Evolutionary conservation across 805 yeast genomes (phyloP).

Genomic region (Wickerhamomyces chambardii): DNA sequence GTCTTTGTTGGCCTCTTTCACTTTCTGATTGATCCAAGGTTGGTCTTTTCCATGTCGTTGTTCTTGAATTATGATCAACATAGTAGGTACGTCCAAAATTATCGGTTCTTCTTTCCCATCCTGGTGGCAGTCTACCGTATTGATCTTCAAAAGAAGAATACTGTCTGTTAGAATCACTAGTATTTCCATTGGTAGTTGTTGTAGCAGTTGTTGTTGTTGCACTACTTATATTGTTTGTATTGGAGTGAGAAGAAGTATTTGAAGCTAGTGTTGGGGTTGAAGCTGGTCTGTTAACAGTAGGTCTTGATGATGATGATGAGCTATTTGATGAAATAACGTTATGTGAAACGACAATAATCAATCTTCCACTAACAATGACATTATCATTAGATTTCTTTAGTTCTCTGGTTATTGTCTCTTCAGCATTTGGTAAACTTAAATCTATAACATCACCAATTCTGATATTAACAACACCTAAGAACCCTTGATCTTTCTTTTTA

Average conservation of each 20-base stretch:
- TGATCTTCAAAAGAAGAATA: slow-evolving; percentile 96
- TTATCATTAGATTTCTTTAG: slow-evolving; percentile 88
- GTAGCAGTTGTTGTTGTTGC: slow-evolving; percentile 15
- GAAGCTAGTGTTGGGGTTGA: slow-evolving; percentile 3
- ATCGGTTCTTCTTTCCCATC: slow-evolving; percentile 99
- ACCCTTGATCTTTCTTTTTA: slow-evolving; percentile 97
- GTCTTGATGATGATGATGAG: slow-evolving; percentile 15
- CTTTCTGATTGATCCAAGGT: slow-evolving; percentile 71
- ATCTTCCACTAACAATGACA: slow-evolving; percentile 86
- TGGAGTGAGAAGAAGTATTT: slow-evolving; percentile 2
- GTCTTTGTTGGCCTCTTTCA: slow-evolving; percentile 50
- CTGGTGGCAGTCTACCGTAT: slow-evolving; percentile 92
- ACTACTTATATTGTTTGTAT: too few relatives aligned
- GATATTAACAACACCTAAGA: slow-evolving; percentile 90
- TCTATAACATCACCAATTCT: slow-evolving; percentile 86
- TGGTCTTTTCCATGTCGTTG: slow-evolving; percentile 99
- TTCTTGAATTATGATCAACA: slow-evolving; percentile 95
- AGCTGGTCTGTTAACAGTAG: slow-evolving; percentile 16
- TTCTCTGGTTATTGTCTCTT: slow-evolving; percentile 89
- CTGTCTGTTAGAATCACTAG: slow-evolving; percentile 36
- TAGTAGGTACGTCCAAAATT: slow-evolving; percentile 96
- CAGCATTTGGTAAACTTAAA: slow-evolving; percentile 34
- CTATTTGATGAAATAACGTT: slow-evolving; percentile 13
- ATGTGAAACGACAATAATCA: slow-evolving; percentile 68
- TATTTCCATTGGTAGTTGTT: slow-evolving; percentile 10